These are phyloP conservation scores for Russula olivacea DNA, from an alignment of 768 basidiomycete species.

Conservation along the genomic window DNA sequence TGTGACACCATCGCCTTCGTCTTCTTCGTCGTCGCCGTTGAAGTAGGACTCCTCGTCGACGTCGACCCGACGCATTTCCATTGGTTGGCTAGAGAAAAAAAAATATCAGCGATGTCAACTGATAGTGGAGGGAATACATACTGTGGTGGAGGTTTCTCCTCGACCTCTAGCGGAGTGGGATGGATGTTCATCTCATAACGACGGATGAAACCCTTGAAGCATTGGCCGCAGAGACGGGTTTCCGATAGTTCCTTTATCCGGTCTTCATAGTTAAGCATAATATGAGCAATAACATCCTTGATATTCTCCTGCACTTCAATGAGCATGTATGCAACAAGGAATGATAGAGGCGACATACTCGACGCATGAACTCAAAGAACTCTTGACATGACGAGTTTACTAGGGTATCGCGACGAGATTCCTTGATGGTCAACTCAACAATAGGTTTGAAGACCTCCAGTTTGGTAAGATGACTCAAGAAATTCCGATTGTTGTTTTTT, in stretches of 20 bases:
- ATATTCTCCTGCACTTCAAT: slow-evolving; percentile 63
- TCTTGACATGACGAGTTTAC: slow-evolving; percentile 94
- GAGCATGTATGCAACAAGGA: slow-evolving; percentile 15
- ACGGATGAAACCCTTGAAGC: slow-evolving; percentile 67
- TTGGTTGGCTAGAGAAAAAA: slow-evolving; percentile 10
- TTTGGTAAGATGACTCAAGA: slow-evolving; percentile 72
- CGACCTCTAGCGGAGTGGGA: slow-evolving; percentile 51
- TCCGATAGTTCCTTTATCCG: slow-evolving; percentile 58
- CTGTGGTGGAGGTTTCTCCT: slow-evolving; percentile 37
- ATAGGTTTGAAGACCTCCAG: slow-evolving; percentile 79
- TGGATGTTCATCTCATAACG: slow-evolving; percentile 93
- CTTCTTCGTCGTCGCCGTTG: slow-evolving; percentile 81
- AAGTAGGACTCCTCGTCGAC: slow-evolving; percentile 91
- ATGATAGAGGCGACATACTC: slow-evolving; percentile 43
- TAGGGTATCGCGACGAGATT: slow-evolving; percentile 84
- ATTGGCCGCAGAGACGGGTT: slow-evolving; percentile 53
- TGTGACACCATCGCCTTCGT: slow-evolving; percentile 36
- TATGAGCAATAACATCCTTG: slow-evolving; percentile 75
- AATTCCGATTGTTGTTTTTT: slow-evolving; percentile 72
- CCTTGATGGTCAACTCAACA: slow-evolving; percentile 74
- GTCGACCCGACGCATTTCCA: slow-evolving; percentile 47
- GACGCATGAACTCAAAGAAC: slow-evolving; percentile 86
- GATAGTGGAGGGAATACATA: slow-evolving; percentile 29
- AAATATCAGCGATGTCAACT: not conserved
- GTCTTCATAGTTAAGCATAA: slow-evolving; percentile 72